Base-by-base conservation (phyloP, 208 protist species). In the Giardia duodenalis region DNA sequence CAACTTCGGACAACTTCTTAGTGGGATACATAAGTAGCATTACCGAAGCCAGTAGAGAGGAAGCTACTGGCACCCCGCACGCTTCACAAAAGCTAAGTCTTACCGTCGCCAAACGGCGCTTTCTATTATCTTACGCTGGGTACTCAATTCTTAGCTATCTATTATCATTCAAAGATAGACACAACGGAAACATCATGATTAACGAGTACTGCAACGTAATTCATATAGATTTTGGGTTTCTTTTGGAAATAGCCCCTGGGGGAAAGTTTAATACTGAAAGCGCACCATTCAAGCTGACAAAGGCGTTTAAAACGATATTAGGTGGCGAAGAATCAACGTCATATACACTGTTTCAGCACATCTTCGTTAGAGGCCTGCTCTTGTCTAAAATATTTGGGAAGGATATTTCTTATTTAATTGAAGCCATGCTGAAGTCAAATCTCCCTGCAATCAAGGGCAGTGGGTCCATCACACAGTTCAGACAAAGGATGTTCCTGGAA, bases 171-270 rank as follows among this genome's bases (percentile, higher is more conserved):
- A 91, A 91, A 48, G 88, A 91, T 45, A 1, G 88, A 1, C 88
- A 91, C 44, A 91, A 91, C n/a, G 88, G 88, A n/a, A 91, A 91
- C 45, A 91, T 91, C 10, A 91, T 91, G 88, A 2, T 91, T 0
- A 91, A 91, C 1, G n/a, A 46, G n/a, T 4, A 91, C n/a, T 22
- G 88, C 2, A 2, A 2, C 2, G n/a, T 91, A 19, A 47, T 91
- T 2, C 43, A 91, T 47, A 91, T 91, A 43, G 88, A 91, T 45
- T 91, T 91, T 45, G 88, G 88, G n/a, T 91, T 91, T 48, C n/a
- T 91, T 0, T 47, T 91, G n/a, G 88, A 91, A 2, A 19, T 47
- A 1, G 88, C 88, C 2, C 88, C 88, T 48, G 88, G 88, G 1
- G 88, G 88, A 48, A 4, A 19, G 0, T 48, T 91, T 91, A 47